These are phyloP conservation scores for Penicillium sp. DNA, from an alignment of 2,329 filamentous ascomycete species.

Conservation along the genomic window DNA sequence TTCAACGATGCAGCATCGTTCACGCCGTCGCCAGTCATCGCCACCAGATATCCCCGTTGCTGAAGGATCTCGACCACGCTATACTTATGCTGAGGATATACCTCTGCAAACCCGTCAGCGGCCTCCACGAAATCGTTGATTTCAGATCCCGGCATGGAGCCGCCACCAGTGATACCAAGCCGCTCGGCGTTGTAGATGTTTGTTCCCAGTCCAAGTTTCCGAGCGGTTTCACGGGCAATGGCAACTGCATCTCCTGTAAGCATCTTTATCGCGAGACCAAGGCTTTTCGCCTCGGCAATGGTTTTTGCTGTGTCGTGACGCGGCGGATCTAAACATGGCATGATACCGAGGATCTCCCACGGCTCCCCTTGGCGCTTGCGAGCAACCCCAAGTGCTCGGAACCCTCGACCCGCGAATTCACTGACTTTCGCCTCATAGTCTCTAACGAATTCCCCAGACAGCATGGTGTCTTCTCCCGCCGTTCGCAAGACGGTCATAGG, in stretches of 20 bases:
- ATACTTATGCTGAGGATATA: constrained; percentile 95
- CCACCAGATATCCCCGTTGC: constrained; percentile 87
- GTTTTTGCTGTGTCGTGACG: constrained; percentile 88
- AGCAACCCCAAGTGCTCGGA: constrained; percentile 88
- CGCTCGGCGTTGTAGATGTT: constrained; percentile 93
- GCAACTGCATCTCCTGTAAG: constrained; percentile 91
- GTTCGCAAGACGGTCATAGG: constrained; percentile 83
- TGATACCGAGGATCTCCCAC: constrained; percentile 92
- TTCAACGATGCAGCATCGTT: constrained; percentile 90
- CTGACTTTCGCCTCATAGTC: constrained; percentile 91
- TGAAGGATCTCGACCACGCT: constrained; percentile 90
- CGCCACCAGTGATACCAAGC: constrained; percentile 82
- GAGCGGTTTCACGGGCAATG: constrained; percentile 86
- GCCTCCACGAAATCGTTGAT: constrained; percentile 94
- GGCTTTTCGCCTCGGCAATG: constrained; percentile 80
- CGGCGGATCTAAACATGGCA: constrained; percentile 89
- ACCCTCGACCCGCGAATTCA: constrained; percentile 88
- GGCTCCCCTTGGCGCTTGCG: constrained; percentile 76
- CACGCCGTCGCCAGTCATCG: constrained; percentile 95
- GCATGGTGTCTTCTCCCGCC: constrained; percentile 74
- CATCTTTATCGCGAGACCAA: constrained; percentile 93
- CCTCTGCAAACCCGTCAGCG: constrained; percentile 90
- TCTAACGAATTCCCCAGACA: constrained; percentile 69
- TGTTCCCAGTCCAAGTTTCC: constrained; percentile 84
- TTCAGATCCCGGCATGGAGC: constrained; percentile 89